phyloP scores from a whole-genome alignment of 1,139 yeast species.

The Pneumocystis canis region DNA sequence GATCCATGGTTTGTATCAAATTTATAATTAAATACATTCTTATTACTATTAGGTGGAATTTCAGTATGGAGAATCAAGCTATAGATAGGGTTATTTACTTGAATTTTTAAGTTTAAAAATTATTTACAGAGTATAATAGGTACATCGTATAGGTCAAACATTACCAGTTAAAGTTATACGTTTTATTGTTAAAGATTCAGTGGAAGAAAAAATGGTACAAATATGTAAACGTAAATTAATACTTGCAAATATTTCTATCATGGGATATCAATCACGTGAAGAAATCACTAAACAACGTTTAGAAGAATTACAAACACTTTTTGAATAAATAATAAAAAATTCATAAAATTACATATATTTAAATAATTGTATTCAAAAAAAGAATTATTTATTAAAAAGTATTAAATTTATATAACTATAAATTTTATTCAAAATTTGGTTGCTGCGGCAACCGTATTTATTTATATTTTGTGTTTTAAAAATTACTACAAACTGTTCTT shows the following conservation, averaged over 20 bases:
- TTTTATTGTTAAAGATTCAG: slow-evolving; percentile 67
- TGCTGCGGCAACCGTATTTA: background rate
- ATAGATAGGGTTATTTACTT: slow-evolving; percentile 49
- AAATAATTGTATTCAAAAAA: background rate
- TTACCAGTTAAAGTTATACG: slow-evolving; percentile 55
- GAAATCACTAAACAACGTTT: background rate
- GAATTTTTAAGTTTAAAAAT: background rate
- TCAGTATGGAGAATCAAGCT: slow-evolving; percentile 86
- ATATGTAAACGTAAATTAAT: slow-evolving; percentile 61
- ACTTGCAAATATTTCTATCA: background rate
- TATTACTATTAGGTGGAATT: slow-evolving; percentile 51
- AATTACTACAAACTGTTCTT: background rate
- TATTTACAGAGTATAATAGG: slow-evolving; percentile 15
- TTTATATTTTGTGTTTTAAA: background rate
- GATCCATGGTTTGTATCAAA: slow-evolving; percentile 49
- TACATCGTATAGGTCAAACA: slow-evolving; percentile 81
- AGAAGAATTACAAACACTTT: background rate
- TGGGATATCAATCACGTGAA: background rate
- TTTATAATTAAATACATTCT: background rate
- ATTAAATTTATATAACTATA: no score
- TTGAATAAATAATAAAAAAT: background rate
- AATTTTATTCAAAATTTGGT: no score
- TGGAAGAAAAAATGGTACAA: slow-evolving; percentile 80
- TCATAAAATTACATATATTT: background rate
- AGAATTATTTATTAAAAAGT: no score